phyloP scores from a whole-genome alignment of 75 land plant species.

The Selaginella tamariscina region DNA sequence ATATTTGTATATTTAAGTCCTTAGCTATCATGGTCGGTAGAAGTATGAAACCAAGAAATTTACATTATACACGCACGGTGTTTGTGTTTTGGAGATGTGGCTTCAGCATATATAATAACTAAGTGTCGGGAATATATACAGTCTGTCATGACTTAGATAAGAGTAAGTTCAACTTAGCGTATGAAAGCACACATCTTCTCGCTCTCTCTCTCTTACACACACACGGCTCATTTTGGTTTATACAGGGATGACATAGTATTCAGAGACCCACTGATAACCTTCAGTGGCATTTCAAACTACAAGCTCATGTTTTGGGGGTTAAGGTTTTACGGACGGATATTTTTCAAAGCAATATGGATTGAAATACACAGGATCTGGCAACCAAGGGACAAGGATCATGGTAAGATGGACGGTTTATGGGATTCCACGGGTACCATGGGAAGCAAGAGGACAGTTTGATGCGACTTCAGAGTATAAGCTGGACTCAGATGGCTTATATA shows the following conservation, averaged over 20 bases:
- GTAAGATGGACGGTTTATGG: conserved; percentile 79
- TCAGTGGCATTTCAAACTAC: conserved; percentile 64
- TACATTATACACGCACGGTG: too few relatives aligned
- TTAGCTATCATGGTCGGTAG: too few relatives aligned
- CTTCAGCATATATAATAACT: too few relatives aligned
- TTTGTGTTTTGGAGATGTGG: too few relatives aligned
- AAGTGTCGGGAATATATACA: too few relatives aligned
- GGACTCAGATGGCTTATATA: conserved; percentile 83
- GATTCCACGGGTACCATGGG: conserved; percentile 75
- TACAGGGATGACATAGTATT: conserved; percentile 80
- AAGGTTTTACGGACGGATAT: conserved; percentile 59
- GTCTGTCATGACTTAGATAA: too few relatives aligned
- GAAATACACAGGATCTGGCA: conserved; percentile 77
- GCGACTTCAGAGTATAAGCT: conserved; percentile 83
- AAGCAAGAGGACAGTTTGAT: conserved; percentile 70
- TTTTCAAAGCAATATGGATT: conserved; percentile 72
- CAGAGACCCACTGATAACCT: conserved; percentile 74
- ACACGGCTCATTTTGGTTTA: too few relatives aligned
- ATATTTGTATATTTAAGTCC: not conserved
- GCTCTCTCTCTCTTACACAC: too few relatives aligned
- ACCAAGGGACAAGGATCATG: conserved; percentile 74
- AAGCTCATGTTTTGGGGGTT: conserved; percentile 74
- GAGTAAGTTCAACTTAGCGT: too few relatives aligned
- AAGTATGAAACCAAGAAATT: too few relatives aligned
- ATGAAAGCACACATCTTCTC: too few relatives aligned